Evolutionary conservation across 129 eudicot species (phyloP), one percentile per base, ranked within the genome.

Genomic region (Ambrosia artemisiifolia): DNA sequence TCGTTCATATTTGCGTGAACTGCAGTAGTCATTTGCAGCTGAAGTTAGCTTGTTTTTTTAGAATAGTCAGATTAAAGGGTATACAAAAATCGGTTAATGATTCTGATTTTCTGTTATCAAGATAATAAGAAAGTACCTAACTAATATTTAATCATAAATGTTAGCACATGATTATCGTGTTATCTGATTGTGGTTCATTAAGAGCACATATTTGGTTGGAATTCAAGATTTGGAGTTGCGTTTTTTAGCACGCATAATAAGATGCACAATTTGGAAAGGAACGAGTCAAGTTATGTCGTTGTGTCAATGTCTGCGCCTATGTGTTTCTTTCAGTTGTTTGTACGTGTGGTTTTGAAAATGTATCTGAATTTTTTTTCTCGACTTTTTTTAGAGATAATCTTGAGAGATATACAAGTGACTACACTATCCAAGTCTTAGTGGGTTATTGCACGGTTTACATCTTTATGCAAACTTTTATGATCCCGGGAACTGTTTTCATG

Each of bases 381-480:
- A 6, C 20, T 65, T 74, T 53, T n/a, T 11, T 0, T 65, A 93
- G 98, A 75, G 92, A 85, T 83, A 82, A 93, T 65, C 89, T 93
- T 60, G 96, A 89, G 88, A 82, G 78, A 74, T 93, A 93, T 75
- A 85, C 98, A 79, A 93, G 95, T 72, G 95, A 89, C 85, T 93
- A 93, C 83, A 87, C 98, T 0, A 14, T 72, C n/a, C 96, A 93
- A 75, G 96, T 93, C 35, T 85, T 89, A 18, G 80, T 90, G 63
- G 96, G 98, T 24, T 93, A 93, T 73, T 89, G 88, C 74, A 71
- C 78, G 24, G 92, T 89, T 60, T 93, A 89, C 81, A 84, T 93
- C 55, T 93, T 93, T 75, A 93, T 93, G 98, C 98, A 93, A 87
- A 89, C 98, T 48, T 89, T 93, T 83, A 93, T 93, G 98, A 93